Evolutionary conservation across 129 eudicot species (phyloP), one percentile per base, ranked within the genome.

Genomic region (Solidago caesia): DNA sequence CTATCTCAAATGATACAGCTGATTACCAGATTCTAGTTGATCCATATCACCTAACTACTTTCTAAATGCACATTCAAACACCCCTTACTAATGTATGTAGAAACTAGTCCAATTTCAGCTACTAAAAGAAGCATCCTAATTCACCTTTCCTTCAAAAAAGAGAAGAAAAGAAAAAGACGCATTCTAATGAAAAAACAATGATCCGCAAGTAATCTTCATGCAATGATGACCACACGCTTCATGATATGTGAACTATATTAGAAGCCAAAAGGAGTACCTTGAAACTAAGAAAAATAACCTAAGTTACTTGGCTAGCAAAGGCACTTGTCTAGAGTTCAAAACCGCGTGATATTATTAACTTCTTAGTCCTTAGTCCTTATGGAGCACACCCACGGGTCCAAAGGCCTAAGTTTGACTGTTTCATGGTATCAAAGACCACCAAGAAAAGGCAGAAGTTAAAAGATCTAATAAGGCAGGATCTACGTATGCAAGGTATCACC

Each of bases 11-110:
- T 56, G 61, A 55, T 60, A 25, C 65, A 60, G 7, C 29, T 27
- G 6, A 60, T 26, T 62, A 62, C n/a, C 9, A 26, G 44, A 62
- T 62, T 14, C n/a, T 43, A 12, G 44, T 72, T 45, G 27, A 13
- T 59, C 16, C 16, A 43, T 26, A 72, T 72, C 56, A 58, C 7
- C 26, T 60, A 59, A 45, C 43, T 59, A 60, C 16, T 45, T 73
- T 45, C 44, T 5, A 58, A 59, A 73, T 5, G 2, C 6, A 53
- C 59, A 53, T 53, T 27, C 61, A 49, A 51, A 49, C 74, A 69
- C 47, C 44, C 8, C 62, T 11, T 69, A 51, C 1, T 26, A 33
- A 69, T n/a, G 44, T 12, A 29, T 14, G 62, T 70, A 44, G 55
- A 58, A 15, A 29, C 53, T 16, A 48, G 55, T 71, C 25, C 63